These are phyloP conservation scores for Hemerocallis citrina DNA, from an alignment of 106 monocot genomes.

Conservation along the genomic window DNA sequence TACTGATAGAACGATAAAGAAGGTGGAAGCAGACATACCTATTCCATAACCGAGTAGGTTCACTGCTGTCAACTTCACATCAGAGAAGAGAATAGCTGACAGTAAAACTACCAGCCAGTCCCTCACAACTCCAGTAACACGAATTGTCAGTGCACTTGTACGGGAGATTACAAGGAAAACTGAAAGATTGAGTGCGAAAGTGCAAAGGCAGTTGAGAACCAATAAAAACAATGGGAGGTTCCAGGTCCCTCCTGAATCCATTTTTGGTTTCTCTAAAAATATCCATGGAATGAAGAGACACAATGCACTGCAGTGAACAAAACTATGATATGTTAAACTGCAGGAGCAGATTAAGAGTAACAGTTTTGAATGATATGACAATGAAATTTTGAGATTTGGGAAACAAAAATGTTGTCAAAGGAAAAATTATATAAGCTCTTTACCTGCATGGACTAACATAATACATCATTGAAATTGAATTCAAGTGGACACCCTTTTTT, in stretches of 20 bases:
- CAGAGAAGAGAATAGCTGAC: slow-evolving; percentile 67
- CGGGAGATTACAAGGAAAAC: slow-evolving; percentile 89
- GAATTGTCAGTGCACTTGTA: slow-evolving; percentile 92
- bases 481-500: slow-evolving; percentile 76
- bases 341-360: too few relatives aligned
- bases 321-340: slow-evolving; percentile 1
- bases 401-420: neutral
- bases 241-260: slow-evolving; percentile 67
- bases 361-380: neutral
- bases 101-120: slow-evolving; percentile 93
- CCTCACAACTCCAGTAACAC: slow-evolving; percentile 95
- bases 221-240: slow-evolving; percentile 68
- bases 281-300: slow-evolving; percentile 94
- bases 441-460: slow-evolving; percentile 99
- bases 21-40: slow-evolving; percentile 70
- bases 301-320: slow-evolving; percentile 58
- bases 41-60: slow-evolving; percentile 89
- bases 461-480: slow-evolving; percentile 91
- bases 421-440: neutral
- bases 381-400: too few relatives aligned
- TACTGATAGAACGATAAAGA: too few relatives aligned
- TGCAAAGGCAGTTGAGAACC: slow-evolving; percentile 79
- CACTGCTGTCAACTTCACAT: slow-evolving; percentile 70
- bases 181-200: slow-evolving; percentile 89
- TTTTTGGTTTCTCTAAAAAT: slow-evolving; percentile 91